A percentile compares a stretch with the other conserved stretches of the same genome.
phyloP scores from a whole-genome alignment of 2,329 filamentous ascomycete genomes.

The Malbranchea zuffiana region DNA sequence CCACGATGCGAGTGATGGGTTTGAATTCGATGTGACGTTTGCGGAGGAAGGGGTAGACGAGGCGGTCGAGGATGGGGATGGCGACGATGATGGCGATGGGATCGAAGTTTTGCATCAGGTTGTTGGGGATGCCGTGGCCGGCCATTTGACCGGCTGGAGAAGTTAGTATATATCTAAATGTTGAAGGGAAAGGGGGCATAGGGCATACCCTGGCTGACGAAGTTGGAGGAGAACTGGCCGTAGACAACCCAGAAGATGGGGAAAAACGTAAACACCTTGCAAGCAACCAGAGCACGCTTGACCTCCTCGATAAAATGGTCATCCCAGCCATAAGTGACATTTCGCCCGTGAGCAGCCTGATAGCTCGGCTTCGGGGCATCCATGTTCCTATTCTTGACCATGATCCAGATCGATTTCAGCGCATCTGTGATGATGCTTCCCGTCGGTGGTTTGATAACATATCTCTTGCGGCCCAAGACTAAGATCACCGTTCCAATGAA shows the following conservation, averaged over 20 bases:
- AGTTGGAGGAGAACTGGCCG: slow-evolving; percentile 55
- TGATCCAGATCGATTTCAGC: slow-evolving; percentile 51
- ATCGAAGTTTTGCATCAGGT: slow-evolving; percentile 64
- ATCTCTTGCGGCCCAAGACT: slow-evolving; percentile 33
- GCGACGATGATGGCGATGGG: slow-evolving; percentile 65
- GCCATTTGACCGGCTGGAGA: slow-evolving; percentile 43
- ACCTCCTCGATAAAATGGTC: slow-evolving; percentile 62
- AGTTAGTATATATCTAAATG: slow-evolving; percentile 9
- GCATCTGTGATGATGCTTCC: slow-evolving; percentile 55
- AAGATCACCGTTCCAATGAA: slow-evolving; percentile 49
- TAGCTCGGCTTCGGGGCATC: slow-evolving; percentile 57
- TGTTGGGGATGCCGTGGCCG: slow-evolving; percentile 62
- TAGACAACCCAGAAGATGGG: slow-evolving; percentile 60
- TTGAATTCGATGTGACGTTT: slow-evolving; percentile 54
- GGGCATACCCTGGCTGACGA: slow-evolving; percentile 48
- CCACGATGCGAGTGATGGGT: slow-evolving; percentile 63
- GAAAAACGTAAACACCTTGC: slow-evolving; percentile 60
- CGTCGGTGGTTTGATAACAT: slow-evolving; percentile 42
- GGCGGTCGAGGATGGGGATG: slow-evolving; percentile 56
- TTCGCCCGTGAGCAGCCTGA: slow-evolving; percentile 39
- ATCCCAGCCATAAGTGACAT: slow-evolving; percentile 45
- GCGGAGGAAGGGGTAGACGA: slow-evolving; percentile 58
- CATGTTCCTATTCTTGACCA: slow-evolving; percentile 41
- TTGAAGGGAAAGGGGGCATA: background rate
- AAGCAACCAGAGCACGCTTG: slow-evolving; percentile 53